phyloP scores from a whole-genome alignment of 176 grass and related monocot species.

The Zizania latifolia region DNA sequence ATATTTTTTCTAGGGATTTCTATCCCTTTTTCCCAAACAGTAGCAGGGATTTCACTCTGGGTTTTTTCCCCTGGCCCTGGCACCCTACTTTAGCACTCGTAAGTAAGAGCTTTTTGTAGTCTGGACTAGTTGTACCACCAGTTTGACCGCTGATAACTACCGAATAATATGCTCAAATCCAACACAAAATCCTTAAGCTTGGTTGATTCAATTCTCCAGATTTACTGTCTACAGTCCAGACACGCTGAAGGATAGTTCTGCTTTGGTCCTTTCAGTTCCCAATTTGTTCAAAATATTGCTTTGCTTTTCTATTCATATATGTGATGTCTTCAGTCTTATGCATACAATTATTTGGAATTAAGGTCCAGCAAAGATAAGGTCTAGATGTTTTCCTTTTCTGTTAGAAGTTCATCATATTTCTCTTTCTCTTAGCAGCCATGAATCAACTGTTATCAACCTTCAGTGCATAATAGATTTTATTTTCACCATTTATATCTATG shows the following conservation, averaged over 20 bases:
- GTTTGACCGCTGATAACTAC: not conserved
- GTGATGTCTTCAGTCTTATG: not conserved
- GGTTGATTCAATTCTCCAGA: not conserved
- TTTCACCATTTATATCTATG: not conserved
- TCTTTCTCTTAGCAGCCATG: not conserved
- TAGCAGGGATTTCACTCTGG: not conserved
- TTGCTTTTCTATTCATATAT: not conserved
- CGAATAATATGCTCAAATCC: not conserved
- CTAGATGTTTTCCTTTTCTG: not conserved
- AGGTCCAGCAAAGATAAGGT: not conserved
- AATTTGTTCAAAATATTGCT: not conserved
- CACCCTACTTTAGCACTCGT: not conserved
- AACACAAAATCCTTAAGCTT: not conserved
- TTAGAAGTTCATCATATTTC: not conserved
- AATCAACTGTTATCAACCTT: too few species aligned
- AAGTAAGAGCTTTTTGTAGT: not conserved
- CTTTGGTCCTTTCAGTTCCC: not conserved
- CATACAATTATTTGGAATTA: not conserved
- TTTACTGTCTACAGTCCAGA: not conserved
- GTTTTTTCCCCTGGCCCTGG: not conserved
- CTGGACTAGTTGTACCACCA: not conserved
- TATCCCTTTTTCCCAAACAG: not conserved
- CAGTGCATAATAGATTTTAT: too few species aligned
- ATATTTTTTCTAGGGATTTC: too few species aligned
- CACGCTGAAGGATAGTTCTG: not conserved